phyloP scores from a whole-genome alignment of 352 stramenopile genomes.

The Phytopythium litorale region DNA sequence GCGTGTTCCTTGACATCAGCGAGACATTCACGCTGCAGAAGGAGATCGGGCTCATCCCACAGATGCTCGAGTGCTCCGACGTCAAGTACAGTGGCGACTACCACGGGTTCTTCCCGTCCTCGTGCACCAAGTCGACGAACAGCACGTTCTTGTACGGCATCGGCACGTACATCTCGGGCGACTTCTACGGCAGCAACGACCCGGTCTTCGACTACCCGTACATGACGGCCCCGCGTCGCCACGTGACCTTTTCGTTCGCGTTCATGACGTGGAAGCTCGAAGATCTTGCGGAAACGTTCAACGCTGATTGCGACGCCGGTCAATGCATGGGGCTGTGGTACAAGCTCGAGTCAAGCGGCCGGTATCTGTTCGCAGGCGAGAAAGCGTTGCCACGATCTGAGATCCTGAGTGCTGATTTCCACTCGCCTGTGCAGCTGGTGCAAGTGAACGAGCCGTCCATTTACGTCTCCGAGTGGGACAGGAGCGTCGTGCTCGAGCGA shows the following conservation, averaged over 20 bases:
- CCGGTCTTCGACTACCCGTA: constrained; percentile 10
- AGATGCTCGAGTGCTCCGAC: constrained; percentile 21
- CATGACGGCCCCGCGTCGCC: constrained; percentile 27
- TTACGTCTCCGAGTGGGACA: constrained; percentile 7
- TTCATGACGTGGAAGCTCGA: constrained; percentile 31
- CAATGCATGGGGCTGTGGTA: constrained; percentile 37
- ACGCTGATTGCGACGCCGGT: constrained; percentile 24
- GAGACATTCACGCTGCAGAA: constrained; percentile 28
- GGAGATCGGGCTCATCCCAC: constrained; percentile 29
- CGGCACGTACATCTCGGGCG: constrained; percentile 40
- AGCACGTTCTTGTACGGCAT: constrained; percentile 34
- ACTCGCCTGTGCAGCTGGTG: constrained; percentile 35
- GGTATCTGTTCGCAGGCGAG: constrained; percentile 36
- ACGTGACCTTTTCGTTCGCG: constrained; percentile 40
- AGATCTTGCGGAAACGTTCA: constrained; percentile 25
- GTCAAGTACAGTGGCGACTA: constrained; percentile 41
- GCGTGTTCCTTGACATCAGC: constrained; percentile 29
- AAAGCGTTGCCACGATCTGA: constrained; percentile 20
- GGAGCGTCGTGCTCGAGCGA: constrained; percentile 20
- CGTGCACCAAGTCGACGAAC: constrained; percentile 23
- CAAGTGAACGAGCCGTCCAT: constrained; percentile 28
- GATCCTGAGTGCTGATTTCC: constrained; percentile 28
- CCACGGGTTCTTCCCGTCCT: constrained; percentile 26
- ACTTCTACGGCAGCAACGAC: constrained; percentile 21
- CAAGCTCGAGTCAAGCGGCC: constrained; percentile 34